Conservation (phyloP, 345 rosid genomes). For the Arabidopsis suecica region DNA sequence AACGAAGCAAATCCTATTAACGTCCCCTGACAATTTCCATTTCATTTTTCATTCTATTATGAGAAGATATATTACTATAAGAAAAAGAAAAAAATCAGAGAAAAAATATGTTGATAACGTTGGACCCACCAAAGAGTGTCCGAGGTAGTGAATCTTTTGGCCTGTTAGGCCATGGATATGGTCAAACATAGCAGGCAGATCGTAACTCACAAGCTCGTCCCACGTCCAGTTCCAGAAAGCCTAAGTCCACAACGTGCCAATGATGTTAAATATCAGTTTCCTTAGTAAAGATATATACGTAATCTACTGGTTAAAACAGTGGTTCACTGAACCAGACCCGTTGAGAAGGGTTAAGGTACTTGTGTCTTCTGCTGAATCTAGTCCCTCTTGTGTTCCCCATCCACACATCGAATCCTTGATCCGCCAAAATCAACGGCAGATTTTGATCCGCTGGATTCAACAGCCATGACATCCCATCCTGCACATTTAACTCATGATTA, state of each 20-base stretch:
- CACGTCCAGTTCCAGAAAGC: constrained; percentile 93
- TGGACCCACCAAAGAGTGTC: constrained; percentile 79
- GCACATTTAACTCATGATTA: constrained; percentile 18
- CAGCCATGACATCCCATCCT: constrained; percentile 97
- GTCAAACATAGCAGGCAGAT: constrained; percentile 78
- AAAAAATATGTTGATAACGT: constrained; percentile 1
- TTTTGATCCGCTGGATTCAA: constrained; percentile 81
- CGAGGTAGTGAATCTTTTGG: constrained; percentile 82
- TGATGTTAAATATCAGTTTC: constrained; percentile 8
- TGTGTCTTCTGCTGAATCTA: constrained; percentile 70
- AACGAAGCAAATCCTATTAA: constrained; percentile 76
- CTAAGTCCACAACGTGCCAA: constrained; percentile 46
- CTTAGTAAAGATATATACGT: not conserved
- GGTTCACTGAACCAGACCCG: constrained; percentile 44
- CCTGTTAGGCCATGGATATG: constrained; percentile 60
- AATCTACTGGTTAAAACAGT: not conserved
- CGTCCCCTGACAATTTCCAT: constrained; percentile 65
- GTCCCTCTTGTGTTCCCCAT: constrained; percentile 88
- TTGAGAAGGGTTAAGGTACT: constrained; percentile 53
- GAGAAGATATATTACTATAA: not conserved
- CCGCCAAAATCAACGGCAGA: constrained; percentile 83
- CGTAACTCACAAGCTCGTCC: constrained; percentile 81
- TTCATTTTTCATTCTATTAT: not conserved
- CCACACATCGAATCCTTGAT: constrained; percentile 96
- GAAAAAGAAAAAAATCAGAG: not conserved